Conservation (phyloP, 2,329 filamentous ascomycete species). For the Microcyclosporella mali region DNA sequence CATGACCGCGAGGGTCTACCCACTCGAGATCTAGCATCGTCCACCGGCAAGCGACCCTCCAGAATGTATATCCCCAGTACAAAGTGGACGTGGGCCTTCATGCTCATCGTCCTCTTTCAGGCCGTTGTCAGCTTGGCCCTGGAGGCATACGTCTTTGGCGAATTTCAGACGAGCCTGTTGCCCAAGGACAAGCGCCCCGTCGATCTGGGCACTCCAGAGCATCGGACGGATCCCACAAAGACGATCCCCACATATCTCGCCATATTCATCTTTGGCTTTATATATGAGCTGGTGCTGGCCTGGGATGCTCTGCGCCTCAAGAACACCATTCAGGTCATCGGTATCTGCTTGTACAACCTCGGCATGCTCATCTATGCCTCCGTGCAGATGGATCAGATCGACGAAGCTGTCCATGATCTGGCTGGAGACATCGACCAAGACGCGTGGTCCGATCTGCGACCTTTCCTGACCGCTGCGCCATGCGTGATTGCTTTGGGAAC, state of each 20-base stretch:
- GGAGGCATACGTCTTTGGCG: slow-evolving; percentile 85
- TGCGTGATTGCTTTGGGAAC: slow-evolving; percentile 73
- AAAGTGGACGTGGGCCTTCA: slow-evolving; percentile 83
- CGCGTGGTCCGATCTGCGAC: slow-evolving; percentile 65
- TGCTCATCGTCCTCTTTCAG: slow-evolving; percentile 67
- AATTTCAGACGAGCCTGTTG: slow-evolving; percentile 62
- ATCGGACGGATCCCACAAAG: slow-evolving; percentile 10
- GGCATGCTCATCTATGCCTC: slow-evolving; percentile 88
- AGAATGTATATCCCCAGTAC: slow-evolving; percentile 74
- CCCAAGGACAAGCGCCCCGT: slow-evolving; percentile 2
- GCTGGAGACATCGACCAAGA: slow-evolving; percentile 37
- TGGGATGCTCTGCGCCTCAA: slow-evolving; percentile 92
- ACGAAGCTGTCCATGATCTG: slow-evolving; percentile 60
- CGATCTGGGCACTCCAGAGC: background rate
- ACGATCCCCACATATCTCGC: slow-evolving; percentile 92
- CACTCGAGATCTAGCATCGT: slow-evolving; percentile 25
- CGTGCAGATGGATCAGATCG: slow-evolving; percentile 87
- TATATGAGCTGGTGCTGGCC: slow-evolving; percentile 83
- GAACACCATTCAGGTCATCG: slow-evolving; percentile 98
- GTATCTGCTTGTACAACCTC: slow-evolving; percentile 85
- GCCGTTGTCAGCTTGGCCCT: slow-evolving; percentile 73
- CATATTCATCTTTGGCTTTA: slow-evolving; percentile 92
- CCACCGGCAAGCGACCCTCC: slow-evolving; percentile 29
- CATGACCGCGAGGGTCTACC: slow-evolving; percentile 49
- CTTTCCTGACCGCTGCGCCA: slow-evolving; percentile 79